Conservation (phyloP, 2,329 filamentous ascomycete species). For the Sporothrix sp. region DNA sequence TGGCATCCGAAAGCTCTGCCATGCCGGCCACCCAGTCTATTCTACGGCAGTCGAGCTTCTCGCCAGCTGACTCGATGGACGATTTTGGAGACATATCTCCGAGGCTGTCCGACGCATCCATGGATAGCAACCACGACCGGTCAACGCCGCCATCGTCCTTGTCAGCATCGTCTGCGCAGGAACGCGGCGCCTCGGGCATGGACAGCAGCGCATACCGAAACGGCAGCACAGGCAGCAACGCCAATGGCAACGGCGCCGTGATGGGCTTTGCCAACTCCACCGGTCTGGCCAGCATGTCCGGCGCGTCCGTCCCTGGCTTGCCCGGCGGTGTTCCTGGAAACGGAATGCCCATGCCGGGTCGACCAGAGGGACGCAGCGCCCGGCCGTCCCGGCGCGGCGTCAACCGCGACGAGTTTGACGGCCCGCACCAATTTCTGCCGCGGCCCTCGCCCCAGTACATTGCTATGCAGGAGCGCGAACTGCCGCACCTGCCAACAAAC, state of each 20-base stretch:
- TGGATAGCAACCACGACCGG: constrained; percentile 39
- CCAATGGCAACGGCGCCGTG: constrained; percentile 23
- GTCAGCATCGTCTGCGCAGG: background rate
- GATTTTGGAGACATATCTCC: constrained; percentile 44
- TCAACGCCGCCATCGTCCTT: constrained; percentile 24
- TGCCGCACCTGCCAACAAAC: constrained; percentile 74
- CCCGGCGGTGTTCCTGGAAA: no score
- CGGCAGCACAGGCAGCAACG: background rate
- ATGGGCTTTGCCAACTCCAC: no score
- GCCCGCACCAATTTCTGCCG: constrained; percentile 72
- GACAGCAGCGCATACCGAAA: background rate
- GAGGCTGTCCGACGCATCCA: constrained; percentile 49
- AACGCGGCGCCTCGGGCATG: background rate
- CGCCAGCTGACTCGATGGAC: constrained; percentile 48
- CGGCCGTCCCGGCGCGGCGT: constrained; percentile 59
- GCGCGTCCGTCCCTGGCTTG: no score
- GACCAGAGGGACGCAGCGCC: constrained; percentile 41
- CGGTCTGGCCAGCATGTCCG: no score
- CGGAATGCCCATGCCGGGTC: constrained; percentile 31
- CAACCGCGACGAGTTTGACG: constrained; percentile 83
- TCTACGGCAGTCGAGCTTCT: constrained; percentile 38
- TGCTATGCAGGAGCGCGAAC: constrained; percentile 66
- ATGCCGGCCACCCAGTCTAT: background rate
- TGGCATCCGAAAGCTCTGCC: background rate
- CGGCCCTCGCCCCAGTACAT: constrained; percentile 61